These are phyloP conservation scores for Amphicarpaea edgeworthii DNA, from an alignment of 306 rosid genomes.

Conservation along the genomic window DNA sequence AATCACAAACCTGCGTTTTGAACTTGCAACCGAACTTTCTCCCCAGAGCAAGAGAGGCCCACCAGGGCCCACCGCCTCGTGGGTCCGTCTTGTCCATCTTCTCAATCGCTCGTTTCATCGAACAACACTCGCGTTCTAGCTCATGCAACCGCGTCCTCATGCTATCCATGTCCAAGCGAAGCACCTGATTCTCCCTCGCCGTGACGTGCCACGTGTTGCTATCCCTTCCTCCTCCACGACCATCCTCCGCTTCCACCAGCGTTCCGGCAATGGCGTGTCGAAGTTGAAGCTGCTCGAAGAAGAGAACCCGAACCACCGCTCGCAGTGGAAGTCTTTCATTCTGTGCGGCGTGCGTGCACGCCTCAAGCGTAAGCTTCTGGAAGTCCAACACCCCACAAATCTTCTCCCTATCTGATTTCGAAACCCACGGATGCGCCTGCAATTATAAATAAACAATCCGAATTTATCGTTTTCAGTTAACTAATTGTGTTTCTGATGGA, in stretches of 20 bases:
- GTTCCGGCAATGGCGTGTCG: not conserved
- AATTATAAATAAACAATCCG: not conserved
- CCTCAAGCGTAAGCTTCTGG: slow-evolving; percentile 52
- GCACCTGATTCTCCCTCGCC: slow-evolving; percentile 24
- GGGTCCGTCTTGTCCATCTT: not conserved
- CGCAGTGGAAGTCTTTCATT: slow-evolving; percentile 85
- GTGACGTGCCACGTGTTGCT: not conserved
- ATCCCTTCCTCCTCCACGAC: not conserved
- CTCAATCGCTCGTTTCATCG: not conserved
- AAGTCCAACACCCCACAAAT: not conserved
- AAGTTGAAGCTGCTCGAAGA: slow-evolving; percentile 23
- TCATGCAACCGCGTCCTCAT: slow-evolving; percentile 6
- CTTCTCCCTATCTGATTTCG: slow-evolving; percentile 14
- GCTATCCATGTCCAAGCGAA: slow-evolving; percentile 32
- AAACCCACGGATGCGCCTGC: slow-evolving; percentile 13
- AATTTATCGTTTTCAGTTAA: not conserved
- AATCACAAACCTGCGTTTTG: slow-evolving; percentile 24
- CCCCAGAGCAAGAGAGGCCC: not conserved
- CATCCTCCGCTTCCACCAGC: not conserved
- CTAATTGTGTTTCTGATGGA: not conserved
- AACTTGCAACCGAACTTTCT: slow-evolving; percentile 22
- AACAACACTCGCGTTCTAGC: not conserved
- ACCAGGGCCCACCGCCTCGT: not conserved
- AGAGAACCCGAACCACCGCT: slow-evolving; percentile 30
- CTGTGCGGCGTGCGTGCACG: slow-evolving; percentile 94